Conservation (phyloP, 352 stramenopile species). For the Phytophthora citricola region DNA sequence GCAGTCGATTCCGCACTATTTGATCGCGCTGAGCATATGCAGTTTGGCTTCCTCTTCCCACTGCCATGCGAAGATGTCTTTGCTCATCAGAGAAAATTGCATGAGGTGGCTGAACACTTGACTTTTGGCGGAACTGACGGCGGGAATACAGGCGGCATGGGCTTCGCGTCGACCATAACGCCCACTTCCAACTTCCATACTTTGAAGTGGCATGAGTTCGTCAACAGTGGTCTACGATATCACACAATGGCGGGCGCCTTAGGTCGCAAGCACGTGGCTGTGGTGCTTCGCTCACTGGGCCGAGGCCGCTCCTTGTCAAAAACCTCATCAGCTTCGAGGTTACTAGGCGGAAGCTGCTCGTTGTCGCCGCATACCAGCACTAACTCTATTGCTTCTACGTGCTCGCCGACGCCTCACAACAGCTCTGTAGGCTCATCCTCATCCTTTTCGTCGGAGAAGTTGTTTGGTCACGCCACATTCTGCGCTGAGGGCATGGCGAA, state of each 20-base stretch:
- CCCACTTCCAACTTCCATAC: slow-evolving; percentile 78
- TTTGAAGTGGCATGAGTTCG: slow-evolving; percentile 76
- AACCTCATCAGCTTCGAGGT: slow-evolving; percentile 35
- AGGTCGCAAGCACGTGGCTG: slow-evolving; percentile 69
- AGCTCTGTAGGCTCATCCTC: slow-evolving; percentile 30
- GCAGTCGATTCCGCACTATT: slow-evolving; percentile 64
- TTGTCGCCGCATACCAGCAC: slow-evolving; percentile 34
- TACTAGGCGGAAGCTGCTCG: slow-evolving; percentile 34
- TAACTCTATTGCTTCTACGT: slow-evolving; percentile 36
- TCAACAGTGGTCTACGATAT: slow-evolving; percentile 69
- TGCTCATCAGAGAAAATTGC: slow-evolving; percentile 77
- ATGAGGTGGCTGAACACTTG: slow-evolving; percentile 77
- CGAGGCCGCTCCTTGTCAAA: slow-evolving; percentile 40
- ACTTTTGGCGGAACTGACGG: slow-evolving; percentile 54
- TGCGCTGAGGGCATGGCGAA: slow-evolving; percentile 58
- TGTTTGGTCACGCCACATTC: slow-evolving; percentile 73
- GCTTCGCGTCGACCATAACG: slow-evolving; percentile 58
- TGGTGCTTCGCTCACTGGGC: slow-evolving; percentile 54
- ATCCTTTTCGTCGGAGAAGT: slow-evolving; percentile 46
- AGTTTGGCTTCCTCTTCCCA: slow-evolving; percentile 81
- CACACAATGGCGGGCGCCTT: slow-evolving; percentile 55
- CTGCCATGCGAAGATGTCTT: slow-evolving; percentile 86
- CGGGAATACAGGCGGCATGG: slow-evolving; percentile 26
- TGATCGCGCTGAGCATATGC: slow-evolving; percentile 67
- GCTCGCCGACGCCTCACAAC: slow-evolving; percentile 37